Evolutionary conservation across 352 stramenopile species (phyloP).

Genomic region (Pythium aristosporum): DNA sequence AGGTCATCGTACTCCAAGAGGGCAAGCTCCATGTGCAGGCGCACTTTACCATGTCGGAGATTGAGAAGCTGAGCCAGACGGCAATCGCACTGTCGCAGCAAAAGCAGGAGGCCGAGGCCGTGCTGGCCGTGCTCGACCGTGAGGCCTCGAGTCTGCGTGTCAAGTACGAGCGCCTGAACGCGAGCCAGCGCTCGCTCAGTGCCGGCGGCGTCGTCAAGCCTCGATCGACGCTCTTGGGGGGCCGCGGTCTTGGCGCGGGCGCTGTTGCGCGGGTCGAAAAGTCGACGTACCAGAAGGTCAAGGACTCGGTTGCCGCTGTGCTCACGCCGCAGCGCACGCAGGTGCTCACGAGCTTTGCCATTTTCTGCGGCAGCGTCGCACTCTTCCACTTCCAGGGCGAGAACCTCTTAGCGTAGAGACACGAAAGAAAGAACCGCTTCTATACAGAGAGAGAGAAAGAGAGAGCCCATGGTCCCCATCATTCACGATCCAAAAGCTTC

Average conservation of each 20-base stretch:
- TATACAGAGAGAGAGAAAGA: not conserved
- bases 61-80: conserved; percentile 71
- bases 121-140: conserved; percentile 61
- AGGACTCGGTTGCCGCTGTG: conserved; percentile 57
- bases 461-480: not conserved
- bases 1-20: conserved; percentile 24
- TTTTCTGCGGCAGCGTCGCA: conserved; percentile 72
- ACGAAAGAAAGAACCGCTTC: conserved; percentile 4
- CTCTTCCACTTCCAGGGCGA: conserved; percentile 85
- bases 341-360: conserved; percentile 64
- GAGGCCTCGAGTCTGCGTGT: conserved; percentile 73
- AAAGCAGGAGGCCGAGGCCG: conserved; percentile 77
- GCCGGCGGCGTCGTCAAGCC: conserved; percentile 58
- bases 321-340: conserved; percentile 76
- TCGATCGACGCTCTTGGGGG: conserved; percentile 50
- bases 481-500: no score
- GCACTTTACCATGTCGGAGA: conserved; percentile 70
- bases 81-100: conserved; percentile 73
- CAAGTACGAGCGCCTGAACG: conserved; percentile 82
- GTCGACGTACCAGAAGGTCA: conserved; percentile 62
- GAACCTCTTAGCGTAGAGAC: conserved; percentile 71
- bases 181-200: conserved; percentile 67
- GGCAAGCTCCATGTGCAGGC: conserved; percentile 63
- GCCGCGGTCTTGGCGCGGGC: conserved; percentile 40
- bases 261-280: conserved; percentile 37